phyloP scores from a whole-genome alignment of 2,329 filamentous ascomycete genomes.

The Phyllosticta capitalensis region DNA sequence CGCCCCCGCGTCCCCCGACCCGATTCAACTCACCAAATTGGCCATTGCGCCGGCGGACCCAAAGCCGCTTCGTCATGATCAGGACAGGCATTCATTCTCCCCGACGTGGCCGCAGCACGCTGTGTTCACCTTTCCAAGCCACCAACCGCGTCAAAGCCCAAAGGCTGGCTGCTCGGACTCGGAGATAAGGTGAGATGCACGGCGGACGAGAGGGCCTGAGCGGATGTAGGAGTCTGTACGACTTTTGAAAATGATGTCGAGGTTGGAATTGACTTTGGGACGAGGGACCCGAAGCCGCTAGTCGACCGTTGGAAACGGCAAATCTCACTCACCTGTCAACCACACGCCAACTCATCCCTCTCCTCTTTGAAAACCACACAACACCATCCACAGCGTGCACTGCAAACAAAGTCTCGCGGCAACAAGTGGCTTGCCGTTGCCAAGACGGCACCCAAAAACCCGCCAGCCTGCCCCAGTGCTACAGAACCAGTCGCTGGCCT shows the following conservation, averaged over 20 bases:
- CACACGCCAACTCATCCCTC: no score
- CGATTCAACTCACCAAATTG: background rate
- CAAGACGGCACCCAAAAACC: no score
- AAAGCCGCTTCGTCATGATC: background rate
- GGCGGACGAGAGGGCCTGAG: background rate
- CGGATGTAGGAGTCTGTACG: background rate
- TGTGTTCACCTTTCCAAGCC: background rate
- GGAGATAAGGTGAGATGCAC: background rate
- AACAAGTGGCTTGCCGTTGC: no score
- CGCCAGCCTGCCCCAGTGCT: background rate
- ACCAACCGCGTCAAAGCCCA: background rate
- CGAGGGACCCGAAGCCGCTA: background rate
- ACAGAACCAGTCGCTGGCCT: background rate
- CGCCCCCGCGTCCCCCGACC: no score
- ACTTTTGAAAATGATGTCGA: background rate
- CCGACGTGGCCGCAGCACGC: background rate
- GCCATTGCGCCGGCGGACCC: background rate
- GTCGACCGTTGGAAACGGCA: background rate
- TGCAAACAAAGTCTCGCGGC: no score
- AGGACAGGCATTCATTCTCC: background rate
- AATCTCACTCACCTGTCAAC: background rate
- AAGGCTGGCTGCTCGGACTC: background rate
- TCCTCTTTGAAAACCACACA: no score
- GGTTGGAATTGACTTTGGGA: background rate
- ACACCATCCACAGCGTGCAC: background rate